Conservation (phyloP, 495 filamentous ascomycete species). For the Podospora pseudopauciseta region DNA sequence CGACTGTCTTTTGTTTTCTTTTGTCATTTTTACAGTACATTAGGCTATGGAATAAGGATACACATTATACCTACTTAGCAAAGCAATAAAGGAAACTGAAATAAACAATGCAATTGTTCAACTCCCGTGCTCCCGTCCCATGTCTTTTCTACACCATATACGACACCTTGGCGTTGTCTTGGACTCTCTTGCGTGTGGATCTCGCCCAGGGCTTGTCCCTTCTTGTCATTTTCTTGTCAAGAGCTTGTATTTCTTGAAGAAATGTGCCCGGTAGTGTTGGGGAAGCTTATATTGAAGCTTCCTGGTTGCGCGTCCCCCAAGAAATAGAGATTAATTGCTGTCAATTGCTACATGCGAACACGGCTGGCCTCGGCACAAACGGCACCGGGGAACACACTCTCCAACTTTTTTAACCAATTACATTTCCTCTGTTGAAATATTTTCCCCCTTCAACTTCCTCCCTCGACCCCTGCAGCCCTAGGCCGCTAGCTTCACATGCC, state of each 20-base stretch:
- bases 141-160: not conserved
- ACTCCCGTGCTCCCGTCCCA: not conserved
- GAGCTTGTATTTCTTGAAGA: not conserved
- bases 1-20: not conserved
- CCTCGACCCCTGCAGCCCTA: not conserved
- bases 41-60: no score
- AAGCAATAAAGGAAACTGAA: not conserved
- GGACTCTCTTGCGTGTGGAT: no score
- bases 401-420: not conserved
- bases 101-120: not conserved
- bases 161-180: no score
- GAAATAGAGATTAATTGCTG: not conserved
- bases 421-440: not conserved
- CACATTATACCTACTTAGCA: no score
- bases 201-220: not conserved
- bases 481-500: not conserved
- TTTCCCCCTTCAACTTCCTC: not conserved
- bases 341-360: not conserved
- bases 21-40: not conserved
- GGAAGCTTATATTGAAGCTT: not conserved
- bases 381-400: not conserved
- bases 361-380: not conserved
- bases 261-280: not conserved
- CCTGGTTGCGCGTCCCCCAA: not conserved
- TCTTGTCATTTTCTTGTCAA: not conserved